These are phyloP conservation scores for Aspergillus sp. DNA, from an alignment of 2,329 filamentous ascomycete species.

Conservation along the genomic window DNA sequence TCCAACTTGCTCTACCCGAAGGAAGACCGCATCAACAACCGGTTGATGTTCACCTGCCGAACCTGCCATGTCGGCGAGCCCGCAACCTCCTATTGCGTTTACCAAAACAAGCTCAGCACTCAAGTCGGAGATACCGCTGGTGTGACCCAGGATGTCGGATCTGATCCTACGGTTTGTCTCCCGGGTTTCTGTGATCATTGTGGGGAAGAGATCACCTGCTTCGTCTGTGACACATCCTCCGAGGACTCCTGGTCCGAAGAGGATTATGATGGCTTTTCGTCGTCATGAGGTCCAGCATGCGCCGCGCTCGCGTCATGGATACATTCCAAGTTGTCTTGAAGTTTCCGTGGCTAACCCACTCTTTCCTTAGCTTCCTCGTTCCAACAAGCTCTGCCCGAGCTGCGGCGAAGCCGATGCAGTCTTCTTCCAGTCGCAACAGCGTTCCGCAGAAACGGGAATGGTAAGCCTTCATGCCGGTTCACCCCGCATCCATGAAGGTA, in stretches of 20 bases:
- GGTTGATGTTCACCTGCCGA: constrained; percentile 91
- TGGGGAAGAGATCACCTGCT: constrained; percentile 59
- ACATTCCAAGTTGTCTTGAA: constrained; percentile 14
- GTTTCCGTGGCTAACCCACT: constrained; percentile 36
- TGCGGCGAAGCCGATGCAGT: constrained; percentile 90
- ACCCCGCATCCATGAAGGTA: background rate
- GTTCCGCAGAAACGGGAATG: constrained; percentile 97
- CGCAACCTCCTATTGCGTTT: constrained; percentile 86
- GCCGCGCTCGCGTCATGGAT: constrained; percentile 12
- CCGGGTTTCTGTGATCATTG: constrained; percentile 60
- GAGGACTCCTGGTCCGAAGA: constrained; percentile 19
- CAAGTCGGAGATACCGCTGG: constrained; percentile 93
- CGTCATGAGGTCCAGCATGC: constrained; percentile 8
- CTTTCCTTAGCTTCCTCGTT: constrained; percentile 75
- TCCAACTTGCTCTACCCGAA: constrained; percentile 98
- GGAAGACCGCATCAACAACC: constrained; percentile 81
- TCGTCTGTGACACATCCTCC: constrained; percentile 50
- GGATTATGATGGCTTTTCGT: constrained; percentile 19
- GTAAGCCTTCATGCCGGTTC: constrained; percentile 56
- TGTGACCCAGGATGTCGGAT: constrained; percentile 94
- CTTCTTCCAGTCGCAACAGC: constrained; percentile 98
- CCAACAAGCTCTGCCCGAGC: constrained; percentile 79
- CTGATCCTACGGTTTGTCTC: constrained; percentile 95
- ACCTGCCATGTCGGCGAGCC: constrained; percentile 91
- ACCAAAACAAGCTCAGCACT: constrained; percentile 90